Percentiles rank a stretch among this genome's conserved stretches.
These are phyloP conservation scores for Ogataea kodamae DNA, from an alignment of 805 yeast genomes.

Conservation along the genomic window DNA sequence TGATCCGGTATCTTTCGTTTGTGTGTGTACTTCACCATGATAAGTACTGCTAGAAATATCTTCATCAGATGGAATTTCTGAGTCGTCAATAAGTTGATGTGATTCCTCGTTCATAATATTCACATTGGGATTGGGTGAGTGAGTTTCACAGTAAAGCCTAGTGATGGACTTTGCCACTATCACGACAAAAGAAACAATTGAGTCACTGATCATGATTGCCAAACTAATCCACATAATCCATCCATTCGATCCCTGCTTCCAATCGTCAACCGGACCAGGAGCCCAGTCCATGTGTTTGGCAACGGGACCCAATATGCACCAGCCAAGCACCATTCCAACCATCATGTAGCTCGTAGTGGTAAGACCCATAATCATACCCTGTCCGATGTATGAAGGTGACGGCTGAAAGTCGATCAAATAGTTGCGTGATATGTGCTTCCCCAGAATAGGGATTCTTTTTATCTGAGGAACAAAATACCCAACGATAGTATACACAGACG, in stretches of 20 bases:
- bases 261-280: constrained; percentile 82
- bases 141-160: not conserved
- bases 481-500: constrained; percentile 68
- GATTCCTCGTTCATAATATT: constrained; percentile 6
- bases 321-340: constrained; percentile 83
- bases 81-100: constrained; percentile 9
- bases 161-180: constrained; percentile 46
- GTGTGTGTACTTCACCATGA: constrained; percentile 17
- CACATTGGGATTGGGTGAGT: constrained; percentile 1
- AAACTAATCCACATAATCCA: constrained; percentile 96
- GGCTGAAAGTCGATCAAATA: constrained; percentile 91
- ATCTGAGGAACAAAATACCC: constrained; percentile 74
- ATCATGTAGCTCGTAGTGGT: constrained; percentile 90
- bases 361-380: constrained; percentile 95
- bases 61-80: constrained; percentile 21
- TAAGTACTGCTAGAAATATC: constrained; percentile 21
- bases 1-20: not conserved
- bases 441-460: constrained; percentile 72
- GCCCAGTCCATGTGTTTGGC: constrained; percentile 78
- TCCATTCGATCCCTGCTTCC: constrained; percentile 94
- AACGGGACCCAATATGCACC: constrained; percentile 88
- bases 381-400: constrained; percentile 96
- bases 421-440: constrained; percentile 51
- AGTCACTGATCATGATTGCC: constrained; percentile 91
- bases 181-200: constrained; percentile 73